Conservation (phyloP, 2,329 filamentous ascomycete species). For the Nigrograna mackinnonii region DNA sequence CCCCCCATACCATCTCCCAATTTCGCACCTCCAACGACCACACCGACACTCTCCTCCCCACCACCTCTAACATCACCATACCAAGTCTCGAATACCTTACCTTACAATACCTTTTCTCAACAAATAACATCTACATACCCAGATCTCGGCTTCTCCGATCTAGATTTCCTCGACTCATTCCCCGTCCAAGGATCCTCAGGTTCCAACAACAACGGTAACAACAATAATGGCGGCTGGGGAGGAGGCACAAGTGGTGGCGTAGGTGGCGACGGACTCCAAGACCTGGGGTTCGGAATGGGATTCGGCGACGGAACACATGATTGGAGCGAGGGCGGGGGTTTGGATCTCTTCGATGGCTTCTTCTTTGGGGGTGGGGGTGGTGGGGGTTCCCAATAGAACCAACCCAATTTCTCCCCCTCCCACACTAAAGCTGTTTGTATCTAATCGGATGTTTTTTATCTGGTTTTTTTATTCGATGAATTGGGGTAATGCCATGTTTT, state of each 20-base stretch:
- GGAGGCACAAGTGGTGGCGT: conserved; percentile 35
- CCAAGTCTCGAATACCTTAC: conserved; percentile 30
- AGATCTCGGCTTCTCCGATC: conserved; percentile 47
- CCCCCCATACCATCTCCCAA: conserved; percentile 10
- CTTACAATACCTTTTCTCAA: conserved; percentile 33
- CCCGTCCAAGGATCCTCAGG: conserved; percentile 31
- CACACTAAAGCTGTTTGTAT: no score
- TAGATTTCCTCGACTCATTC: conserved; percentile 60
- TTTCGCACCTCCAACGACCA: conserved; percentile 6
- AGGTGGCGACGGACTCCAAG: conserved; percentile 60
- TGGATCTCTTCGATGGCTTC: conserved; percentile 68
- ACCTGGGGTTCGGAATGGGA: conserved; percentile 60
- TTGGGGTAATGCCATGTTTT: no score
- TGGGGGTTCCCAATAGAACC: conserved; percentile 4
- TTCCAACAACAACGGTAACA: not conserved
- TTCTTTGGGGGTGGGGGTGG: conserved; percentile 61
- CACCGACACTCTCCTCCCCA: conserved; percentile 18
- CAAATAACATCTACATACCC: conserved; percentile 31
- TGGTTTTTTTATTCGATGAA: no score
- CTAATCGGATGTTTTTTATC: no score
- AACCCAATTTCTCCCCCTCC: no score
- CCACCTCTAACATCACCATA: conserved; percentile 25
- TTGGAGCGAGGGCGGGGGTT: conserved; percentile 48
- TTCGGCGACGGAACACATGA: conserved; percentile 59
- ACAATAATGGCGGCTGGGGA: not conserved